phyloP scores from a whole-genome alignment of 495 filamentous ascomycete species.

The Aspergillus asperescens region DNA sequence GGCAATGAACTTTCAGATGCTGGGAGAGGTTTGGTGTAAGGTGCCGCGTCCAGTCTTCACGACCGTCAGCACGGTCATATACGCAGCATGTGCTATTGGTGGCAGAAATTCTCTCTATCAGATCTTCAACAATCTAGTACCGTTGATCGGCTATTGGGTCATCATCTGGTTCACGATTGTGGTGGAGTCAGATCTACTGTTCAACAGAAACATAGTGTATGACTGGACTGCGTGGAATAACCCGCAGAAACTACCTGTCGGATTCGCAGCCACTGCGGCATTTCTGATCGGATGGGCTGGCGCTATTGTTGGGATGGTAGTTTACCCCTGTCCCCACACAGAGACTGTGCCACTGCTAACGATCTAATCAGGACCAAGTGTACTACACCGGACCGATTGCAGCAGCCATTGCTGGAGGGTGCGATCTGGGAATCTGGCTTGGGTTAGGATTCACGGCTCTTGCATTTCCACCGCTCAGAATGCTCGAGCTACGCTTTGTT shows the following conservation, averaged over 20 bases:
- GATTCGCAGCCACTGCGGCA: slow-evolving; percentile 40
- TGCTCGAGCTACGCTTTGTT: slow-evolving; percentile 34
- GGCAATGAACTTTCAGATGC: slow-evolving; percentile 67
- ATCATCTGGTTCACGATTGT: slow-evolving; percentile 43
- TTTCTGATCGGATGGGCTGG: slow-evolving; percentile 48
- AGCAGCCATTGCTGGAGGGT: slow-evolving; percentile 26
- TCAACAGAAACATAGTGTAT: slow-evolving; percentile 32
- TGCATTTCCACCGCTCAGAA: slow-evolving; percentile 40
- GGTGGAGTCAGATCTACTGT: slow-evolving; percentile 42
- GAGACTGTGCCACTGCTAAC: background rate
- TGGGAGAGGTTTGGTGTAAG: slow-evolving; percentile 54
- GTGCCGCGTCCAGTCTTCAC: slow-evolving; percentile 68
- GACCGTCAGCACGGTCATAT: slow-evolving; percentile 36
- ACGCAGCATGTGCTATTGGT: slow-evolving; percentile 45
- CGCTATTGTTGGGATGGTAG: slow-evolving; percentile 48
- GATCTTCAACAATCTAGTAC: slow-evolving; percentile 46
- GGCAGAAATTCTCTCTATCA: slow-evolving; percentile 43
- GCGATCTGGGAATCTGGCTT: slow-evolving; percentile 43
- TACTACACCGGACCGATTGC: slow-evolving; percentile 48
- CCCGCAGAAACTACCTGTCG: slow-evolving; percentile 36
- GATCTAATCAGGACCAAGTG: slow-evolving; percentile 34
- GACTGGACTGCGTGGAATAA: slow-evolving; percentile 47
- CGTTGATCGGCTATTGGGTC: slow-evolving; percentile 49
- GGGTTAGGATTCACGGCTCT: slow-evolving; percentile 38
- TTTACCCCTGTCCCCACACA: slow-evolving; percentile 2